phyloP scores from a whole-genome alignment of 345 rosid species.

The Capsella bursapastoris region DNA sequence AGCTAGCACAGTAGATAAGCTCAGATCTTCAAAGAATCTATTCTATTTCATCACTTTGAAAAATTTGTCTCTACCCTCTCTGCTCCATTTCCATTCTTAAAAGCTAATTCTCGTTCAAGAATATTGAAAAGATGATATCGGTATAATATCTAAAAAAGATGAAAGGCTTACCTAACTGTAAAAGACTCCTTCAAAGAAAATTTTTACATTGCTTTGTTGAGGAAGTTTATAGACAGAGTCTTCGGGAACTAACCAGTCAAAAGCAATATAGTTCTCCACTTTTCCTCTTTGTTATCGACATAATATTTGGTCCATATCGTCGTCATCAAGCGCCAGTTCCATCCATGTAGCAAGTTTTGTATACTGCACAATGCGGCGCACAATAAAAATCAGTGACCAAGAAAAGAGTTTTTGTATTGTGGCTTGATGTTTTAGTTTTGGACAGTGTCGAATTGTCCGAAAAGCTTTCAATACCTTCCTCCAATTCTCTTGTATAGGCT shows the following conservation, averaged over 20 bases:
- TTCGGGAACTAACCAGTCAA: slow-evolving; percentile 54
- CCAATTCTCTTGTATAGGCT: neutral
- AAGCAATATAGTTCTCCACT: slow-evolving; percentile 49
- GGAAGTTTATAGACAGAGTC: slow-evolving; percentile 42
- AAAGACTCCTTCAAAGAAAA: neutral
- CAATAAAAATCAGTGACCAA: neutral
- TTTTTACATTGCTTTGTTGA: slow-evolving; percentile 53
- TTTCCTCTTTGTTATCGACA: neutral
- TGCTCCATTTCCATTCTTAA: neutral
- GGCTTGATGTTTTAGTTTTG: neutral
- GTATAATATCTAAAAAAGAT: neutral
- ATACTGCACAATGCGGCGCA: slow-evolving; percentile 49
- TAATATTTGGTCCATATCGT: neutral
- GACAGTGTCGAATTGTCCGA: neutral
- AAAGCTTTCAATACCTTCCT: neutral
- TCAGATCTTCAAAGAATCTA: slow-evolving; percentile 30
- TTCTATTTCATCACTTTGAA: neutral
- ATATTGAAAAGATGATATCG: slow-evolving; percentile 9
- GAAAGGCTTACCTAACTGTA: neutral
- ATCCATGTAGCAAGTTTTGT: slow-evolving; percentile 67
- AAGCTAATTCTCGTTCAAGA: neutral
- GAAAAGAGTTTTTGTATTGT: neutral
- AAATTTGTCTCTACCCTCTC: neutral
- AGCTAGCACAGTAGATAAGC: slow-evolving; percentile 16
- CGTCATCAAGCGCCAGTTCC: slow-evolving; percentile 60